phyloP scores from a whole-genome alignment of 495 filamentous ascomycete genomes.

The Penicillium lividum region DNA sequence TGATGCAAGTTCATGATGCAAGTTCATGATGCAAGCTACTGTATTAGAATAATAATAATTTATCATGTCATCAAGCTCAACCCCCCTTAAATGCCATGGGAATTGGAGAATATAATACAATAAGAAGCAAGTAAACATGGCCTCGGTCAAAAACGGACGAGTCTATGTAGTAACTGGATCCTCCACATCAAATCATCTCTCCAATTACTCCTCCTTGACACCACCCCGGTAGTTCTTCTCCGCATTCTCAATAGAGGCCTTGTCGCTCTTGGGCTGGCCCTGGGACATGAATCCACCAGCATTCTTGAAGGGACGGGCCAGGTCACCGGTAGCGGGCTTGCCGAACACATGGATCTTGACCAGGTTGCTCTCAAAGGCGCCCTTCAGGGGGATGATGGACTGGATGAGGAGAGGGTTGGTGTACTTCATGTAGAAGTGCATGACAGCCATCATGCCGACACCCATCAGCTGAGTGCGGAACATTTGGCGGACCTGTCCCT shows the following conservation, averaged over 20 bases:
- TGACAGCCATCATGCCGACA: slow-evolving; percentile 94
- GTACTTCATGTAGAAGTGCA: slow-evolving; percentile 99
- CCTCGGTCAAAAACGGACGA: background rate
- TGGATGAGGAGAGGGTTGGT: slow-evolving; percentile 98
- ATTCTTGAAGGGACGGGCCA: slow-evolving; percentile 94
- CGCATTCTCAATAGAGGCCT: slow-evolving; percentile 88
- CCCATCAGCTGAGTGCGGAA: slow-evolving; percentile 92
- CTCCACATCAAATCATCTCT: slow-evolving; percentile 5
- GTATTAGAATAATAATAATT: background rate
- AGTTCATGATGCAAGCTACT: background rate
- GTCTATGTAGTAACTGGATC: background rate
- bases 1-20: background rate
- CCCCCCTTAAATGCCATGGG: slow-evolving; percentile 2
- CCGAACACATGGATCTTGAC: slow-evolving; percentile 94
- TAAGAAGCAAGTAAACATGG: slow-evolving; percentile 2
- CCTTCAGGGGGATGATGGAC: slow-evolving; percentile 96
- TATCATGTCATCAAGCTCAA: background rate
- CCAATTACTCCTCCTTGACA: slow-evolving; percentile 82
- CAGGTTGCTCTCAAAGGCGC: slow-evolving; percentile 89
- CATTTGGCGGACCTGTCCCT: slow-evolving; percentile 75
- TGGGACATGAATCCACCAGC: slow-evolving; percentile 75
- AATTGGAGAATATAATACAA: slow-evolving; percentile 15
- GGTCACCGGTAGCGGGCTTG: slow-evolving; percentile 84
- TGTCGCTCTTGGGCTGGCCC: slow-evolving; percentile 84
- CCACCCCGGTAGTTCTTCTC: slow-evolving; percentile 85